Evolutionary conservation across 2,329 filamentous ascomycete genomes (phyloP).

Genomic region (Paracoccidioides lutzii): DNA sequence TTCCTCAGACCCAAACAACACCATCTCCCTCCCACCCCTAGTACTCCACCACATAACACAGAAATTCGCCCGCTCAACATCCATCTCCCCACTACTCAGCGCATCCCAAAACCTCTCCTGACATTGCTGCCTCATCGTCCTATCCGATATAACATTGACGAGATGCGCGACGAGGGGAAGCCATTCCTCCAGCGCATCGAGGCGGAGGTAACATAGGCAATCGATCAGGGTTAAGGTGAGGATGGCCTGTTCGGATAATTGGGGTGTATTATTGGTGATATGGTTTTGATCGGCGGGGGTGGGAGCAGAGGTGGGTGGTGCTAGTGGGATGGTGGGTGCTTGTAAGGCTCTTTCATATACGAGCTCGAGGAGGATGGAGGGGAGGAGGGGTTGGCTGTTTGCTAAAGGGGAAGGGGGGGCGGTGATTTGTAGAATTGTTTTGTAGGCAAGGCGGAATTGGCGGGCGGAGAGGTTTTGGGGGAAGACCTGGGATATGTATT

Average conservation of each 20-base stretch:
- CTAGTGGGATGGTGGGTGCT: slow-evolving; percentile 38
- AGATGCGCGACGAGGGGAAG: slow-evolving; percentile 57
- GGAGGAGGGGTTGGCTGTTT: slow-evolving; percentile 60
- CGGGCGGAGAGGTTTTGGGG: slow-evolving; percentile 64
- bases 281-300: slow-evolving; percentile 21
- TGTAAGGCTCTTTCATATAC: slow-evolving; percentile 51
- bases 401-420: slow-evolving; percentile 67
- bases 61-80: slow-evolving; percentile 66
- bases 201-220: slow-evolving; percentile 58
- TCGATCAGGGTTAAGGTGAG: slow-evolving; percentile 68
- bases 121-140: slow-evolving; percentile 49
- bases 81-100: slow-evolving; percentile 70
- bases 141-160: slow-evolving; percentile 51
- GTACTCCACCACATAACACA: slow-evolving; percentile 80
- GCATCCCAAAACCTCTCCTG: slow-evolving; percentile 67
- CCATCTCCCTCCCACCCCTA: slow-evolving; percentile 45
- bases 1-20: slow-evolving; percentile 34
- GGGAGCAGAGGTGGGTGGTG: slow-evolving; percentile 14
- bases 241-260: slow-evolving; percentile 64
- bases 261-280: slow-evolving; percentile 13
- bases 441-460: slow-evolving; percentile 81
- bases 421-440: slow-evolving; percentile 68
- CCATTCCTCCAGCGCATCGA: slow-evolving; percentile 66
- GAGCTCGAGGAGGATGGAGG: slow-evolving; percentile 69
- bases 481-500: slow-evolving; percentile 43